Percentiles rank a stretch among this genome's conserved stretches.
Conservation (phyloP, 345 rosid species). For the Eucalyptus albens region DNA sequence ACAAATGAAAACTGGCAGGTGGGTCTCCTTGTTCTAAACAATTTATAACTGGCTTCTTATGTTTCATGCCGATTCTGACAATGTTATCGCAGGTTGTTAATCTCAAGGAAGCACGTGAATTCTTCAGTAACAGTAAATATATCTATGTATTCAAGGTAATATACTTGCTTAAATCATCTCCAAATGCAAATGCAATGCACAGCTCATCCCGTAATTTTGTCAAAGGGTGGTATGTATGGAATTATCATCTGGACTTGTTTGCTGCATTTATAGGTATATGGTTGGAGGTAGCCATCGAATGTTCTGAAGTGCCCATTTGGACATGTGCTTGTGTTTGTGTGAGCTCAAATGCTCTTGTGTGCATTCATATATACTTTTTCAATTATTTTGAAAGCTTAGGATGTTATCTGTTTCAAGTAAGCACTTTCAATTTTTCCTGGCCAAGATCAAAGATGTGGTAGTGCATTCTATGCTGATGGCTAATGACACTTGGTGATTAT, state of each 20-base stretch:
- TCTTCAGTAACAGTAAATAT: conserved; percentile 56
- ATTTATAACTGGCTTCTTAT: not conserved
- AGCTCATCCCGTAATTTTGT: not conserved
- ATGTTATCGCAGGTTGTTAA: conserved; percentile 55
- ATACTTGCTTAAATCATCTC: not conserved
- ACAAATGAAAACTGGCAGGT: conserved; percentile 99
- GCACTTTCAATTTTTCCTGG: not conserved
- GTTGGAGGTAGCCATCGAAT: not conserved
- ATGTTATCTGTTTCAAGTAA: not conserved
- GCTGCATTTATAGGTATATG: not conserved
- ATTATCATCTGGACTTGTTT: not conserved
- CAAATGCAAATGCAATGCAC: not conserved
- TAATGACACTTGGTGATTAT: conserved; percentile 17
- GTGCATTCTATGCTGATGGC: not conserved
- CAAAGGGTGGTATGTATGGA: not conserved
- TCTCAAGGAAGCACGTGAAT: conserved; percentile 97
- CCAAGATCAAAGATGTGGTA: not conserved
- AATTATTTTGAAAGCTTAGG: not conserved
- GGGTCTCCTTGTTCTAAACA: not conserved
- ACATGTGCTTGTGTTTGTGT: not conserved
- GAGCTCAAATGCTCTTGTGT: not conserved
- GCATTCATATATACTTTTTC: not conserved
- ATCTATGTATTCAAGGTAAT: conserved; percentile 92
- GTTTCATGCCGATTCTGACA: not conserved
- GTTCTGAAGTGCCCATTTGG: not conserved